phyloP scores from a whole-genome alignment of 345 rosid genomes.

The Lepidium aucheri region DNA sequence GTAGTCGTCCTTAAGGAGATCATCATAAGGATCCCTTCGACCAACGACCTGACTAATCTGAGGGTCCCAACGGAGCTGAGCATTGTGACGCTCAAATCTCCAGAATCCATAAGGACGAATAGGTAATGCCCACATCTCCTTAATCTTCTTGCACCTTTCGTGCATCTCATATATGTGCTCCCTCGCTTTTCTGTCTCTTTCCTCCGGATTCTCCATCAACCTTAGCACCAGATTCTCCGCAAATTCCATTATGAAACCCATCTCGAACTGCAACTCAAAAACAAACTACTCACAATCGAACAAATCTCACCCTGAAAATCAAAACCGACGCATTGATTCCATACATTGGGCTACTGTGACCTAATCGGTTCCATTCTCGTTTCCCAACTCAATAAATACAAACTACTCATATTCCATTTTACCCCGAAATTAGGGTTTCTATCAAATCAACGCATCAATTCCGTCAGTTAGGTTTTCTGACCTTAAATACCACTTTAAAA shows the following conservation, averaged over 20 bases:
- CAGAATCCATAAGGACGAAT: conserved; percentile 95
- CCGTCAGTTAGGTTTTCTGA: not conserved
- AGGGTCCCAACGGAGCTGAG: conserved; percentile 90
- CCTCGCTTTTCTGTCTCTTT: conserved; percentile 75
- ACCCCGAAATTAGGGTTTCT: not conserved
- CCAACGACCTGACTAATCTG: conserved; percentile 97
- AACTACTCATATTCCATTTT: not conserved
- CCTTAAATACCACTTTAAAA: not conserved
- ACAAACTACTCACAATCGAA: not conserved
- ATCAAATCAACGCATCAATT: not conserved
- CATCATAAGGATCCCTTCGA: conserved; percentile 93
- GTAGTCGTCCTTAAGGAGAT: conserved; percentile 49
- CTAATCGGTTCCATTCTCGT: conserved; percentile 43
- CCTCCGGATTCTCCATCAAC: conserved; percentile 93
- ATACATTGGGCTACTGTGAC: not conserved
- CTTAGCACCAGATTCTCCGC: conserved; percentile 80
- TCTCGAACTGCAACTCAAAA: conserved; percentile 14
- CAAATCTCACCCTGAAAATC: not conserved
- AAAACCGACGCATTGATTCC: not conserved
- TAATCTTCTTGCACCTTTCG: conserved; percentile 77
- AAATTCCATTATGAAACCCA: conserved; percentile 94
- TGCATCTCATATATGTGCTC: conserved; percentile 61
- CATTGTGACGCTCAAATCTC: conserved; percentile 92
- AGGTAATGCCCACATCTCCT: conserved; percentile 97
- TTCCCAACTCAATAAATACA: not conserved